Percentiles rank a stretch among this genome's conserved stretches.
Evolutionary conservation across 2,329 filamentous ascomycete species (phyloP).

Genomic region (Cordyceps militaris): DNA sequence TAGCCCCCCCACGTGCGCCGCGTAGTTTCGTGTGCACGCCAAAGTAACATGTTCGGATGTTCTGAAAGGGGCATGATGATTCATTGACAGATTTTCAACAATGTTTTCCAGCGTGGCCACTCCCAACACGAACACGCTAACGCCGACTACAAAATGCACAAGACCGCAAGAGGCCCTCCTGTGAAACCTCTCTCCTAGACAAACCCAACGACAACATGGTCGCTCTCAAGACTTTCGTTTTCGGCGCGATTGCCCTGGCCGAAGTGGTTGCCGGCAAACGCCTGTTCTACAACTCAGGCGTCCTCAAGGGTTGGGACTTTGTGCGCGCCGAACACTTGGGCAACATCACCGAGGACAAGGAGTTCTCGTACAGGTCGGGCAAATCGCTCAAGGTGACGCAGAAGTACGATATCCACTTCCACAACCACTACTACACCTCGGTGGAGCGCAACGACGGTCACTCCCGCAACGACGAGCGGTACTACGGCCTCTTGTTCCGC

Average conservation of each 20-base stretch:
- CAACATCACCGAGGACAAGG: conserved; percentile 34
- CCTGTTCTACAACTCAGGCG: conserved; percentile 36
- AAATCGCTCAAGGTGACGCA: conserved; percentile 40
- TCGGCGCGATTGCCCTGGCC: conserved; percentile 19
- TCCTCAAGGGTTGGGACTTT: conserved; percentile 33
- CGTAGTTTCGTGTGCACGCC: too few species aligned
- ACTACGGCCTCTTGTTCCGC: conserved; percentile 46
- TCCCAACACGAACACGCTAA: too few species aligned
- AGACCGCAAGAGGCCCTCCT: too few species aligned
- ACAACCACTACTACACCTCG: conserved; percentile 43
- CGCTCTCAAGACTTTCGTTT: conserved; percentile 11
- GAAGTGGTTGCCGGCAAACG: conserved; percentile 26
- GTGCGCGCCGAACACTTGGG: conserved; percentile 35
- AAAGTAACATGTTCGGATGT: too few species aligned
- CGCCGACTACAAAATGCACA: too few species aligned
- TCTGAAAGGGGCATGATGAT: too few species aligned
- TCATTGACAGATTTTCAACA: too few species aligned
- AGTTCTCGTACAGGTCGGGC: conserved; percentile 30
- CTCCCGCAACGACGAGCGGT: conserved; percentile 36
- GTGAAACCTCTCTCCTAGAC: too few species aligned
- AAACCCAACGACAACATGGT: too few species aligned
- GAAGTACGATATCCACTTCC: conserved; percentile 33
- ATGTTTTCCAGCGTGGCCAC: too few species aligned
- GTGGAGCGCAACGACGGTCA: conserved; percentile 37
- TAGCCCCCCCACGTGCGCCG: too few species aligned